These are phyloP conservation scores for Spirogloea muscicola DNA, from an alignment of 139 green algal species.

Conservation along the genomic window DNA sequence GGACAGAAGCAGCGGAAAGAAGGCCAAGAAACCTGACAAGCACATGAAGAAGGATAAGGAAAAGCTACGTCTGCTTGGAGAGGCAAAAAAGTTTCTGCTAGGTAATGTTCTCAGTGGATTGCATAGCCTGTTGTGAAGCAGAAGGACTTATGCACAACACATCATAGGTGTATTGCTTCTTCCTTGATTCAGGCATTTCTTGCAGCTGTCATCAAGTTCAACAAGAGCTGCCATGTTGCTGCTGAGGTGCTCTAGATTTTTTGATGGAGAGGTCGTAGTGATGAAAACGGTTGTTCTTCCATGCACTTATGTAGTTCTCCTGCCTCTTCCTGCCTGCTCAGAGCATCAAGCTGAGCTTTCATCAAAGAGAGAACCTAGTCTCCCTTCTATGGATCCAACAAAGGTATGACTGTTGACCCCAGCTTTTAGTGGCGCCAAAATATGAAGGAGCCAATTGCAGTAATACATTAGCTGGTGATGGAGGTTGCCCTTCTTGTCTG, in stretches of 20 bases:
- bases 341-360: background rate
- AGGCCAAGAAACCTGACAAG: slow-evolving; percentile 24
- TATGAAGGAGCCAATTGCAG: background rate
- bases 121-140: background rate
- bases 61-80: background rate
- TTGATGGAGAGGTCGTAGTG: too few relatives aligned
- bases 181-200: background rate
- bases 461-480: background rate
- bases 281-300: too few relatives aligned
- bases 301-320: background rate
- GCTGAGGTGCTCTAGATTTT: too few relatives aligned
- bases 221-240: background rate
- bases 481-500: background rate
- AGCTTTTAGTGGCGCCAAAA: background rate
- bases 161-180: background rate
- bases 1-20: slow-evolving; percentile 10
- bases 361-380: background rate
- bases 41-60: slow-evolving; percentile 20
- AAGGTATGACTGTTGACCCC: too few relatives aligned
- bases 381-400: background rate
- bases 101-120: too few relatives aligned
- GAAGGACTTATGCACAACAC: background rate
- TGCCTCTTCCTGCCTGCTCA: background rate
- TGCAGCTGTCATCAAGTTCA: background rate
- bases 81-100: background rate